Evolutionary conservation across 208 protist species (phyloP).

Genomic region (Acanthamoeba castellanii): DNA sequence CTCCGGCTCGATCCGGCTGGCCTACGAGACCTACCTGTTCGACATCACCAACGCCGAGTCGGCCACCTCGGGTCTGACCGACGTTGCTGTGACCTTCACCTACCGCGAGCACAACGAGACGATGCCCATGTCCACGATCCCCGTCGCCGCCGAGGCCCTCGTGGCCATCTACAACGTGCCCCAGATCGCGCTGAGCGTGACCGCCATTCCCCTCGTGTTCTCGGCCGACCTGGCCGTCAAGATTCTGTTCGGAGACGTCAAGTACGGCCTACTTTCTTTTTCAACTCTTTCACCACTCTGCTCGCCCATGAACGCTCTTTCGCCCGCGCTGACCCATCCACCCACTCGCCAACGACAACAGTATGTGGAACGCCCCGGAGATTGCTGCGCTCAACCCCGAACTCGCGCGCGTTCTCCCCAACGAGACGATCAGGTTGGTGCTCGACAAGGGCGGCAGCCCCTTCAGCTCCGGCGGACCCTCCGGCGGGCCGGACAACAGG

Average conservation of each 20-base stretch:
- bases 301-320: no score
- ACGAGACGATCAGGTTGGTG: neutral
- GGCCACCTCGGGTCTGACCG: neutral
- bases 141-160: neutral
- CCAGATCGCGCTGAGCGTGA: neutral
- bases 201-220: neutral
- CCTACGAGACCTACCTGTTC: neutral
- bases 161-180: constrained; percentile 42
- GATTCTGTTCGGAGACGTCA: neutral
- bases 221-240: neutral
- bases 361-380: neutral
- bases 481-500: neutral
- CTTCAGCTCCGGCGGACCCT: neutral
- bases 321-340: no score
- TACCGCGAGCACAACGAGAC: neutral
- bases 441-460: neutral
- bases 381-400: neutral
- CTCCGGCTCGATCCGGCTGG: neutral
- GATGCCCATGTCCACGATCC: neutral
- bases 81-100: neutral
- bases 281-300: neutral
- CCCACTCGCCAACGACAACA: neutral
- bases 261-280: neutral
- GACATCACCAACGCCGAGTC: neutral
- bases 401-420: neutral